phyloP scores from a whole-genome alignment of 208 protist species.

The Leishmania arabica region DNA sequence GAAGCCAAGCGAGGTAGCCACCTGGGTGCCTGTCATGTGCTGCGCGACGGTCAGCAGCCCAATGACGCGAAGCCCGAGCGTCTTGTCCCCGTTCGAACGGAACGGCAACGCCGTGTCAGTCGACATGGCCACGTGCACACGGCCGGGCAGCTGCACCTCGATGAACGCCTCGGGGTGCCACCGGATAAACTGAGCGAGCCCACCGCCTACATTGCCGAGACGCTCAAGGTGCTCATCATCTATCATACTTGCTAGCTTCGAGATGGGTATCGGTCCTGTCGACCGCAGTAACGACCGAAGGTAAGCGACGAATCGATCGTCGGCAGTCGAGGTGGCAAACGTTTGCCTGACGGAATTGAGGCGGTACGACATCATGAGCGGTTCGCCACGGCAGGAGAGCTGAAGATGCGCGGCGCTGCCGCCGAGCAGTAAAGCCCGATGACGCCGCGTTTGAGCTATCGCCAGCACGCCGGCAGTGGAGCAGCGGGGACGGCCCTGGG shows the following conservation, averaged over 20 bases:
- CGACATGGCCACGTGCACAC: slow-evolving; percentile 39
- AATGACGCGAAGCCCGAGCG: slow-evolving; percentile 32
- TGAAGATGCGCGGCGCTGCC: background rate
- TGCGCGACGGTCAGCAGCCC: slow-evolving; percentile 40
- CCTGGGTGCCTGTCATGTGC: slow-evolving; percentile 30
- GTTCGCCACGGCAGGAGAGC: background rate
- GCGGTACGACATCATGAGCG: background rate
- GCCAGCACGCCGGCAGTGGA: background rate
- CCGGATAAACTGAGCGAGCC: slow-evolving; percentile 36
- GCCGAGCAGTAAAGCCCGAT: background rate
- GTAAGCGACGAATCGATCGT: background rate
- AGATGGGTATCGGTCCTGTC: slow-evolving; percentile 63
- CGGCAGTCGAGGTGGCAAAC: background rate
- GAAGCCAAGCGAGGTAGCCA: slow-evolving; percentile 16
- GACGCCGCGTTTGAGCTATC: background rate
- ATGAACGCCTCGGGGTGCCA: slow-evolving; percentile 19
- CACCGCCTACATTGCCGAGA: slow-evolving; percentile 27
- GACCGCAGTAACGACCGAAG: slow-evolving; percentile 11
- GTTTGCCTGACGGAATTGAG: background rate
- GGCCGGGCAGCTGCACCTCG: slow-evolving; percentile 37
- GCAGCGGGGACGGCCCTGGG: background rate
- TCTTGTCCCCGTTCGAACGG: slow-evolving; percentile 21
- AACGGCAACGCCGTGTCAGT: slow-evolving; percentile 17
- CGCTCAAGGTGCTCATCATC: slow-evolving; percentile 63
- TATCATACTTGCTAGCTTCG: slow-evolving; percentile 53